These are phyloP conservation scores for Syzygium syzygioides DNA, from an alignment of 441 rosid species.

Conservation along the genomic window DNA sequence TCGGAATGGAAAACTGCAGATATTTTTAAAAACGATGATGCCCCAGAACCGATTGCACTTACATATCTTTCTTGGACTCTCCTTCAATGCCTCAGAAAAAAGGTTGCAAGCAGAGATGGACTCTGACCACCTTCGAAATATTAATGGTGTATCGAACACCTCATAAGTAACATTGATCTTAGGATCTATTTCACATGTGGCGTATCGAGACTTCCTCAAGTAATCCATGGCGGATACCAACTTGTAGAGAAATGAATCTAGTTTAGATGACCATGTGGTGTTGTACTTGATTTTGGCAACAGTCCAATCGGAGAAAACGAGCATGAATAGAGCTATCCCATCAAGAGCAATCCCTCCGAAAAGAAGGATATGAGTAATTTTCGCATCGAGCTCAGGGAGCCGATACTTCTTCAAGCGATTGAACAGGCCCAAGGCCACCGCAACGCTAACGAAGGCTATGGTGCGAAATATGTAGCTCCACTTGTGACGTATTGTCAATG, in stretches of 20 bases:
- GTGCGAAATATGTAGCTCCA: neutral
- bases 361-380: neutral
- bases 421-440: neutral
- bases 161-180: neutral
- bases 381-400: rapidly evolving
- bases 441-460: neutral
- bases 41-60: neutral
- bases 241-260: neutral
- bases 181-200: neutral
- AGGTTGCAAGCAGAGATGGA: neutral
- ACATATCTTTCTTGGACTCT: neutral
- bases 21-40: neutral
- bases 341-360: neutral
- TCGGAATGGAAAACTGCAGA: neutral
- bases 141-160: neutral
- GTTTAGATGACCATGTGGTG: neutral
- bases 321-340: neutral
- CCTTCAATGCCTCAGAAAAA: neutral
- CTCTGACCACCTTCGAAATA: neutral
- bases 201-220: neutral
- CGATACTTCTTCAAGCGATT: rapidly evolving
- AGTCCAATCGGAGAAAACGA: neutral
- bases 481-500: neutral
- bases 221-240: neutral
- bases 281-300: neutral